Percentiles rank a stretch among this genome's conserved stretches.
These are phyloP conservation scores for Daldinia loculata DNA, from an alignment of 495 filamentous ascomycete genomes.

Conservation along the genomic window DNA sequence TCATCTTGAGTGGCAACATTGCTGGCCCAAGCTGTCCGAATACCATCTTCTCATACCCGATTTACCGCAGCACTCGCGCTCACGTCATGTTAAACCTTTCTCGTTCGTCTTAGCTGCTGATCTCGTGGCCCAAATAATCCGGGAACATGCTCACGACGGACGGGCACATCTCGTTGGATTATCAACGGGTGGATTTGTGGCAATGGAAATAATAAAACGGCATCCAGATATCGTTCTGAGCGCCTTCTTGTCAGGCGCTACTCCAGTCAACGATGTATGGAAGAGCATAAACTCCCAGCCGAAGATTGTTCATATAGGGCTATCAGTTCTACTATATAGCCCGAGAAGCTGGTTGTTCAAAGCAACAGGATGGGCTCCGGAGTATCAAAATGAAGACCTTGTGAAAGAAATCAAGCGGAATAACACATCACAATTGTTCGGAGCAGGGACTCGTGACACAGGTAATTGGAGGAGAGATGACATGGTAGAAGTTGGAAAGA, in stretches of 20 bases:
- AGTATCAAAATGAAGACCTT: slow-evolving; percentile 39
- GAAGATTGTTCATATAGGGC: slow-evolving; percentile 21
- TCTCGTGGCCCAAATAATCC: slow-evolving; percentile 45
- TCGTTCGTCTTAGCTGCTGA: slow-evolving; percentile 41
- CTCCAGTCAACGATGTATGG: slow-evolving; percentile 40
- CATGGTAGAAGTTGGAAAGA: slow-evolving; percentile 37
- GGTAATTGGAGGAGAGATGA: slow-evolving; percentile 29
- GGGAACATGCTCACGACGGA: slow-evolving; percentile 42
- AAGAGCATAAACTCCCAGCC: slow-evolving; percentile 59
- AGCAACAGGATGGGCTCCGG: slow-evolving; percentile 31
- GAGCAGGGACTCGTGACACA: slow-evolving; percentile 8
- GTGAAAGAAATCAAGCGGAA: slow-evolving; percentile 42
- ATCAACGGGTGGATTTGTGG: slow-evolving; percentile 46
- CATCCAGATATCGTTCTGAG: slow-evolving; percentile 41
- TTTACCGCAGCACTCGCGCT: slow-evolving; percentile 46
- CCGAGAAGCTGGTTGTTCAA: slow-evolving; percentile 25
- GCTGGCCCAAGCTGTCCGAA: slow-evolving; percentile 41
- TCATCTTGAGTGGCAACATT: slow-evolving; percentile 47
- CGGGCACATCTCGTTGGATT: slow-evolving; percentile 46
- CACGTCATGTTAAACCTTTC: slow-evolving; percentile 32
- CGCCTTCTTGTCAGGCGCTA: slow-evolving; percentile 42
- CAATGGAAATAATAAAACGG: slow-evolving; percentile 39
- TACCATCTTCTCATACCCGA: slow-evolving; percentile 50
- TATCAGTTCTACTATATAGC: slow-evolving; percentile 33
- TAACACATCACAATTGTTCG: slow-evolving; percentile 23